phyloP scores from a whole-genome alignment of 2,329 filamentous ascomycete species.

The Pestalotiopsis sp. region DNA sequence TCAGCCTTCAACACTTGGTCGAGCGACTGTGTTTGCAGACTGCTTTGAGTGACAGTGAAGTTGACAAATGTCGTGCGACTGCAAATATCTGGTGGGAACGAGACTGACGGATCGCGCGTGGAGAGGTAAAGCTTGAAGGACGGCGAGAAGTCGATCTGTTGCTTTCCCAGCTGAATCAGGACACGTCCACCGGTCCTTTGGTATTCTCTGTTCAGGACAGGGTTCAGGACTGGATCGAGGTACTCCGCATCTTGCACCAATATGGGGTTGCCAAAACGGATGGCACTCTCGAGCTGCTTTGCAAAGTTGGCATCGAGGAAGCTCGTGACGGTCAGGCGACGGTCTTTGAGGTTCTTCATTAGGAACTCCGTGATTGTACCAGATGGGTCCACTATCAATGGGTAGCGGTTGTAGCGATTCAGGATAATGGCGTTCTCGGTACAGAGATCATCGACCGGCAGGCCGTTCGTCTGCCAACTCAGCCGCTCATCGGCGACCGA shows the following conservation, averaged over 20 bases:
- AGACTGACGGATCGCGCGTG: constrained; percentile 92
- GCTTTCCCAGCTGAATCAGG: constrained; percentile 95
- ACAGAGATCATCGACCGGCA: constrained; percentile 96
- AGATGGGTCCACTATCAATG: constrained; percentile 96
- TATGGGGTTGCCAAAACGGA: constrained; percentile 97
- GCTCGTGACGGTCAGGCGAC: constrained; percentile 92
- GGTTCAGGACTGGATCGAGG: constrained; percentile 93
- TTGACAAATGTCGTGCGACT: constrained; percentile 99
- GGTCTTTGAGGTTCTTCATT: constrained; percentile 90
- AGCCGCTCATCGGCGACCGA: constrained; percentile 95
- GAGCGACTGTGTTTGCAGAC: constrained; percentile 94
- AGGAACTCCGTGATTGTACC: constrained; percentile 93
- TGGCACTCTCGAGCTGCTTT: constrained; percentile 93
- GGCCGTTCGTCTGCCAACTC: constrained; percentile 88
- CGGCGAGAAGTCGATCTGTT: constrained; percentile 98
- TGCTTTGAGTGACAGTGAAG: constrained; percentile 98
- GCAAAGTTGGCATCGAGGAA: constrained; percentile 98
- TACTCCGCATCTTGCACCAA: constrained; percentile 98
- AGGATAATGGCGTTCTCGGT: constrained; percentile 98
- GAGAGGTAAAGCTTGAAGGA: constrained; percentile 94
- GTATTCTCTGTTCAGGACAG: constrained; percentile 99
- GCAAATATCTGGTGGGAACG: constrained; percentile 95
- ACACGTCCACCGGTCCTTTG: constrained; percentile 98
- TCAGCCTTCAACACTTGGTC: constrained; percentile 98
- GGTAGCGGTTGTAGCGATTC: constrained; percentile 97